Percentiles rank a stretch among this genome's conserved stretches.
Conservation (phyloP, 1,284 basidiomycete genomes). For the Trichosporon asahii region DNA sequence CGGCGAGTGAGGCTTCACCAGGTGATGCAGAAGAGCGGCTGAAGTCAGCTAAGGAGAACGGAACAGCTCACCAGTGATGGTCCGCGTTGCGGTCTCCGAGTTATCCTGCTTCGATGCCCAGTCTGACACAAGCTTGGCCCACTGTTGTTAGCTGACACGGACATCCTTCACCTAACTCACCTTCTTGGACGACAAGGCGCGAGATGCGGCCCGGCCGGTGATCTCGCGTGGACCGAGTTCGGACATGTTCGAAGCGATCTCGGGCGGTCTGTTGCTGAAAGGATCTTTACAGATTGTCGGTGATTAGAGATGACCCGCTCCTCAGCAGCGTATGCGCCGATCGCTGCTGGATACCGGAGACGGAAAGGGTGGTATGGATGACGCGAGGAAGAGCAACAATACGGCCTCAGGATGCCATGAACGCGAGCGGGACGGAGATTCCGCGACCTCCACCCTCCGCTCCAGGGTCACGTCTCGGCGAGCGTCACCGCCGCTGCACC, state of each 20-base stretch:
- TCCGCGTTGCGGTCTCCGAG: background rate
- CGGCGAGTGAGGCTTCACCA: slow-evolving; percentile 29
- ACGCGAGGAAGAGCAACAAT: background rate
- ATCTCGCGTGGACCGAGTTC: slow-evolving; percentile 16
- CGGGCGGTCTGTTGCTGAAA: background rate
- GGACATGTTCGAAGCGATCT: slow-evolving; percentile 6
- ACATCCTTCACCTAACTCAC: slow-evolving; percentile 2
- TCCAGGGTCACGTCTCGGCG: background rate
- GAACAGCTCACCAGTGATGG: background rate
- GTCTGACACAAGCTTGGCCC: slow-evolving; percentile 15
- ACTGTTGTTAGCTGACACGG: slow-evolving; percentile 13
- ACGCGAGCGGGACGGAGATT: background rate
- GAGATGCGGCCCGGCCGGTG: slow-evolving; percentile 19
- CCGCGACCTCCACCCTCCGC: background rate
- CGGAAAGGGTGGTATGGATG: background rate
- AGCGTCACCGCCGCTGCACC: slow-evolving; percentile 11
- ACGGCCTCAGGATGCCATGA: background rate
- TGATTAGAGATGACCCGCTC: background rate
- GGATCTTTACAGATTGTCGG: background rate
- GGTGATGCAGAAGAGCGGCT: slow-evolving; percentile 33
- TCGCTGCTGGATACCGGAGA: background rate
- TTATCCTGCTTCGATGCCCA: slow-evolving; percentile 3
- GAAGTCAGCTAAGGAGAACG: background rate
- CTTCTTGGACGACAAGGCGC: slow-evolving; percentile 21
- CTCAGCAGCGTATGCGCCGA: background rate